These are phyloP conservation scores for Hypholoma fasciculare DNA, from an alignment of 768 basidiomycete species.

Conservation along the genomic window DNA sequence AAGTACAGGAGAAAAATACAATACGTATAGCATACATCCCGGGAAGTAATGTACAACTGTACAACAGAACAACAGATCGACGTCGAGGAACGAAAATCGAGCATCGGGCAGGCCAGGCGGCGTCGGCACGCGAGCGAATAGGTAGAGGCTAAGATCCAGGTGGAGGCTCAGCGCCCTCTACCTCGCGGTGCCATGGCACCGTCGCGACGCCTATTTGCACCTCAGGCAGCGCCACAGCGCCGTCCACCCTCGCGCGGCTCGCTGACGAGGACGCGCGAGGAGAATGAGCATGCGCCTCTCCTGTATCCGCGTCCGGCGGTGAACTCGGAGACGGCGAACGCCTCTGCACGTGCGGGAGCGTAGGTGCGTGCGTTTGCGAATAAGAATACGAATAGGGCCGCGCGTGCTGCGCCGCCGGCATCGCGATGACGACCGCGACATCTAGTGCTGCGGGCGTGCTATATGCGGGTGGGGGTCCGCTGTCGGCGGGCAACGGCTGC, in stretches of 20 bases:
- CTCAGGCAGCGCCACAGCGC: conserved; percentile 21
- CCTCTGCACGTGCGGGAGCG: background rate
- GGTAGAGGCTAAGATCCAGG: too few relatives aligned
- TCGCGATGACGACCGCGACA: conserved; percentile 45
- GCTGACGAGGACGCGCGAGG: background rate
- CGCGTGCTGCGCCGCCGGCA: conserved; percentile 33
- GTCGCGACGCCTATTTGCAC: conserved; percentile 46
- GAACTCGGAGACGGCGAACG: background rate
- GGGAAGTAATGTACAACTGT: too few relatives aligned
- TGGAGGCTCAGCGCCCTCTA: background rate
- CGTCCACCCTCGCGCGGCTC: too few relatives aligned
- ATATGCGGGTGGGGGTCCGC: background rate
- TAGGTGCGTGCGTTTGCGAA: background rate
- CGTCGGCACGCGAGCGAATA: too few relatives aligned
- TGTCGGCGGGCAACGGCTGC: background rate
- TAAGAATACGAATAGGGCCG: background rate
- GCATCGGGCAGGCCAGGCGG: too few relatives aligned
- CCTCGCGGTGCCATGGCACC: conserved; percentile 31
- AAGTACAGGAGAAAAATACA: too few relatives aligned
- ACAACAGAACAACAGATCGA: too few relatives aligned
- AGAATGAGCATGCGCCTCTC: background rate
- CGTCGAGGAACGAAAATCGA: too few relatives aligned
- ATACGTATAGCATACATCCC: too few relatives aligned
- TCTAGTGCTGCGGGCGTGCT: conserved; percentile 23
- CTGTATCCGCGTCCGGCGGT: too few relatives aligned